These are phyloP conservation scores for Reutealis trisperma DNA, from an alignment of 345 rosid genomes.

Conservation along the genomic window DNA sequence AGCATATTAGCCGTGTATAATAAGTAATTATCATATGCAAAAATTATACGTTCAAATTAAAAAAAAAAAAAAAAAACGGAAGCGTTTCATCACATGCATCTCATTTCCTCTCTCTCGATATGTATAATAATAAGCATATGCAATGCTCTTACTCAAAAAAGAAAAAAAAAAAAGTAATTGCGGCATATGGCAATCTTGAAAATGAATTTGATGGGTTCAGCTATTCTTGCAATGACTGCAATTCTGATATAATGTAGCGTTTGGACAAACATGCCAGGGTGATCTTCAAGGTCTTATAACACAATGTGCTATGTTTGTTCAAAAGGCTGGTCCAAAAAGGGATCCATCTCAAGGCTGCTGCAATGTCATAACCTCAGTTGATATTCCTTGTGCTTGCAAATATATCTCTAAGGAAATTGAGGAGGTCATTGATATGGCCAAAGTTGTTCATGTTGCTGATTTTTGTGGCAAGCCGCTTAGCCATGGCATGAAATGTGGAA, in stretches of 20 bases:
- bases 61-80: too few species aligned
- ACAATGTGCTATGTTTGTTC: conserved; percentile 24
- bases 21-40: too few species aligned
- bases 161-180: not conserved
- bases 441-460: conserved; percentile 42
- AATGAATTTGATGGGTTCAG: not conserved
- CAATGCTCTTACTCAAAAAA: too few species aligned
- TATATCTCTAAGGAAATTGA: conserved; percentile 28
- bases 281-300: conserved; percentile 12
- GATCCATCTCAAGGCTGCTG: conserved; percentile 35
- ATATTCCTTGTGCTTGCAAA: conserved; percentile 35
- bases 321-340: conserved; percentile 3
- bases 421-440: conserved; percentile 39
- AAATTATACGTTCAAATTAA: too few species aligned
- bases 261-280: conserved; percentile 15
- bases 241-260: not conserved
- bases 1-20: too few species aligned
- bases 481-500: conserved; percentile 50
- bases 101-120: not conserved
- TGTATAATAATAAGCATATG: not conserved
- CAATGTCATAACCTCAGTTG: conserved; percentile 20
- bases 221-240: not conserved
- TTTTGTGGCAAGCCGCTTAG: conserved; percentile 43
- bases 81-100: not conserved
- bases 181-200: not conserved